A percentile compares a stretch with the other conserved stretches of the same genome.
Evolutionary conservation across 805 yeast species (phyloP).

Genomic region (Metschnikowia kunwiensis): DNA sequence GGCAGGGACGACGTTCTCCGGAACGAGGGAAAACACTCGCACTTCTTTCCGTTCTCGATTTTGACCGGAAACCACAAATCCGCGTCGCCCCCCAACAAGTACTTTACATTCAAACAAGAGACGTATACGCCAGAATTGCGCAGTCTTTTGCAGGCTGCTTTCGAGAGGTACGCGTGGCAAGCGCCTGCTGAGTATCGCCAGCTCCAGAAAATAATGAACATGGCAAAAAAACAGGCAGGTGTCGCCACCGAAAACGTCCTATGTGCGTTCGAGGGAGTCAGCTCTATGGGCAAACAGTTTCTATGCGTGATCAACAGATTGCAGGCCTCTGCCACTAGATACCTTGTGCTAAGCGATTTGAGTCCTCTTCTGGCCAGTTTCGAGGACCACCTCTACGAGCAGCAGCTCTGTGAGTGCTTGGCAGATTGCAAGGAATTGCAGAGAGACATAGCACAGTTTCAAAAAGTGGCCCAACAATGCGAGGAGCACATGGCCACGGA

Average conservation of each 20-base stretch:
- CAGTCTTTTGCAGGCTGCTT: background rate
- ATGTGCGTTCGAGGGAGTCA: constrained; percentile 9
- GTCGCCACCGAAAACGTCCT: constrained; percentile 10
- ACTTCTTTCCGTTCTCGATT: background rate
- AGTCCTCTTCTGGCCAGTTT: background rate
- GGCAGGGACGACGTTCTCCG: background rate
- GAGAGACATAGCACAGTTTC: constrained; percentile 5
- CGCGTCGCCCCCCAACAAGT: background rate
- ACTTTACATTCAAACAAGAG: background rate
- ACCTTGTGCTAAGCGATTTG: constrained; percentile 8
- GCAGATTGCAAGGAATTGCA: constrained; percentile 3
- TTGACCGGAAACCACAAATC: background rate
- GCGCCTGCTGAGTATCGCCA: background rate
- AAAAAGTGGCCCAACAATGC: background rate
- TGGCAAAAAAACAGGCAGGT: constrained; percentile 8
- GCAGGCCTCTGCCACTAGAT: constrained; percentile 11
- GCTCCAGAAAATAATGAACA: constrained; percentile 1
- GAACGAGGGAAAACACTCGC: background rate
- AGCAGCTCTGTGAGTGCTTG: constrained; percentile 1
- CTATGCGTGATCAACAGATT: constrained; percentile 10
- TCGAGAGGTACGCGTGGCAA: background rate
- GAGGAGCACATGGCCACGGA: constrained; percentile 4
- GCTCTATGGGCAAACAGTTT: constrained; percentile 9
- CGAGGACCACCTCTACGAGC: background rate
- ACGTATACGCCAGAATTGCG: background rate